phyloP scores from a whole-genome alignment of 768 basidiomycete species.

The Steccherinum ochraceum region DNA sequence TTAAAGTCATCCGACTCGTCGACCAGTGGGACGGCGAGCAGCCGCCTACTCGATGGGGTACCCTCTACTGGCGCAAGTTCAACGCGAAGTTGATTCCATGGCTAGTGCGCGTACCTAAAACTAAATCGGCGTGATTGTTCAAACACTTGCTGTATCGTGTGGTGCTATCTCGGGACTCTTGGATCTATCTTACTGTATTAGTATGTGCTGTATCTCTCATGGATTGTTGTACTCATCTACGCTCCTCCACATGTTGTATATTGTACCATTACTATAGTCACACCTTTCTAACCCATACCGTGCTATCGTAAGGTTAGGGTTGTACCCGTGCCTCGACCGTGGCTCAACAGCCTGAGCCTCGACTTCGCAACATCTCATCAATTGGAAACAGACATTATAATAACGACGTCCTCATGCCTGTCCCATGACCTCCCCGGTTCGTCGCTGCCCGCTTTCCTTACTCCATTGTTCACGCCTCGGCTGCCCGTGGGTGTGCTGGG shows the following conservation, averaged over 20 bases:
- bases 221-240: neutral
- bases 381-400: neutral
- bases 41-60: constrained; percentile 42
- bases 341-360: neutral
- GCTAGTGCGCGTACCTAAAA: constrained; percentile 46
- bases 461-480: neutral
- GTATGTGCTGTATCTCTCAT: neutral
- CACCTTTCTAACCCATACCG: neutral
- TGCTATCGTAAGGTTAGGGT: neutral
- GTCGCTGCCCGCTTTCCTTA: neutral
- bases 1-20: constrained; percentile 50
- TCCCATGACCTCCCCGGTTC: neutral
- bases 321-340: neutral
- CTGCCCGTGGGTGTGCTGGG: neutral
- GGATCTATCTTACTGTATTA: neutral
- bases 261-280: neutral
- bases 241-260: neutral
- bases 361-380: no score
- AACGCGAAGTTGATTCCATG: constrained; percentile 49
- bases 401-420: neutral
- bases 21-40: constrained; percentile 59
- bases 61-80: constrained; percentile 39
- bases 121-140: neutral
- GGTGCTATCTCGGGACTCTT: neutral
- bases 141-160: neutral